Evolutionary conservation across 169 alveolate genomes (phyloP).

Genomic region (Blepharisma undulans): DNA sequence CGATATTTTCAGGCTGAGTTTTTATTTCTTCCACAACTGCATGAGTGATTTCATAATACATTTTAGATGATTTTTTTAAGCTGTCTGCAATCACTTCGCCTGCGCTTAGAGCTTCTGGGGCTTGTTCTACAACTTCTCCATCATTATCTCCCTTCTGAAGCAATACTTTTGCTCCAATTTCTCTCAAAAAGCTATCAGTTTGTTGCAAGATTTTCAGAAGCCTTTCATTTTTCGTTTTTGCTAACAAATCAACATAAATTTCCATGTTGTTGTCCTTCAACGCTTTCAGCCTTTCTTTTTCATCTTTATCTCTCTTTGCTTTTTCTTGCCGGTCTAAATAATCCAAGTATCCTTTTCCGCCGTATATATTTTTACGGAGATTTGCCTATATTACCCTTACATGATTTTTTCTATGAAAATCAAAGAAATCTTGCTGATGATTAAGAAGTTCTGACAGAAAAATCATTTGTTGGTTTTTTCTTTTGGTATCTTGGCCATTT

Average conservation of each 20-base stretch:
- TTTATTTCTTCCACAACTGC: slow-evolving; percentile 88
- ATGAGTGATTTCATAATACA: slow-evolving; percentile 91
- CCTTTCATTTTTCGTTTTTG: slow-evolving; percentile 92
- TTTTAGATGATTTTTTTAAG: slow-evolving; percentile 49
- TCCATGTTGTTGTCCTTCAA: slow-evolving; percentile 92
- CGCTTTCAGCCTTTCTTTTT: slow-evolving; percentile 73
- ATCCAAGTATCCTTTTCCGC: slow-evolving; percentile 70
- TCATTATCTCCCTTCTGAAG: slow-evolving; percentile 80
- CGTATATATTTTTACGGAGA: slow-evolving; percentile 60
- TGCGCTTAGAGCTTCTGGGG: background rate
- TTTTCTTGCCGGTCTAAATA: slow-evolving; percentile 72
- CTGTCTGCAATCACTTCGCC: slow-evolving; percentile 30
- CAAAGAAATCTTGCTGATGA: slow-evolving; percentile 75
- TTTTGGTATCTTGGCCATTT: slow-evolving; percentile 73
- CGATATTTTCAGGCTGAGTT: slow-evolving; percentile 87
- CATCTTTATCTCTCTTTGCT: slow-evolving; percentile 69
- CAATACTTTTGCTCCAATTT: slow-evolving; percentile 90
- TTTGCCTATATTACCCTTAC: background rate
- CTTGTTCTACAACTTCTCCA: background rate
- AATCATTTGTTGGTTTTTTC: slow-evolving; percentile 76
- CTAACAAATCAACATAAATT: slow-evolving; percentile 87
- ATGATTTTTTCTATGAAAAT: slow-evolving; percentile 74
- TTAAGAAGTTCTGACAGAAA: slow-evolving; percentile 70
- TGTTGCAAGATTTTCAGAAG: slow-evolving; percentile 90
- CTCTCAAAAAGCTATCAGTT: slow-evolving; percentile 92